phyloP scores from a whole-genome alignment of 306 rosid species.

The Delonix regia region DNA sequence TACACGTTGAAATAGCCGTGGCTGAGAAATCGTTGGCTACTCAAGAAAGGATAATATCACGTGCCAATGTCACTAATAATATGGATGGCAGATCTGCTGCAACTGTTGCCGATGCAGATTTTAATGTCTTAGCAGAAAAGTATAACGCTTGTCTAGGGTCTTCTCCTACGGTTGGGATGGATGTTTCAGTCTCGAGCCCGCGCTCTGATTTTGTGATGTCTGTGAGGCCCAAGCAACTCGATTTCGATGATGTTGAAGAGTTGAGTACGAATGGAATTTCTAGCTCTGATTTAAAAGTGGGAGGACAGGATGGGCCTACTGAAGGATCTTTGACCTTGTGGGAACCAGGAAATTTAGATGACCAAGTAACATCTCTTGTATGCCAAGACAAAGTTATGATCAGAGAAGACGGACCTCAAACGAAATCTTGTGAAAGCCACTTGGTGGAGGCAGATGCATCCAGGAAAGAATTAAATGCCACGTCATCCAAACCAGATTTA shows the following conservation, averaged over 20 bases:
- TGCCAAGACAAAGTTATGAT: constrained; percentile 39
- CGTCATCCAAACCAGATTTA: constrained; percentile 37
- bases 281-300: constrained; percentile 40
- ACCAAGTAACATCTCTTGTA: constrained; percentile 29
- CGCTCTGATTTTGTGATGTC: constrained; percentile 48
- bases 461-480: constrained; percentile 2
- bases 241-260: constrained; percentile 53
- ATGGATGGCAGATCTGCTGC: constrained; percentile 39
- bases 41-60: constrained; percentile 39
- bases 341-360: not conserved
- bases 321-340: constrained; percentile 1
- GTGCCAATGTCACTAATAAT: constrained; percentile 28
- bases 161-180: constrained; percentile 41
- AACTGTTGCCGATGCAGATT: constrained; percentile 33
- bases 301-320: constrained; percentile 30
- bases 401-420: constrained; percentile 37
- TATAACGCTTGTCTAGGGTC: constrained; percentile 32
- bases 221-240: constrained; percentile 60
- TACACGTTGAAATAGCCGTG: constrained; percentile 25
- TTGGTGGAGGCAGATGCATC: constrained; percentile 32
- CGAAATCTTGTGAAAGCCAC: constrained; percentile 31
- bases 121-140: constrained; percentile 39
- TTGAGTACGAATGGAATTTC: constrained; percentile 43
- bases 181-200: constrained; percentile 39
- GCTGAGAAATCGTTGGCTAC: constrained; percentile 32